Evolutionary conservation across 192 early-diverging fungal genomes (phyloP), one percentile per base, ranked within the genome.

Genomic region (Coemansia sp.): DNA sequence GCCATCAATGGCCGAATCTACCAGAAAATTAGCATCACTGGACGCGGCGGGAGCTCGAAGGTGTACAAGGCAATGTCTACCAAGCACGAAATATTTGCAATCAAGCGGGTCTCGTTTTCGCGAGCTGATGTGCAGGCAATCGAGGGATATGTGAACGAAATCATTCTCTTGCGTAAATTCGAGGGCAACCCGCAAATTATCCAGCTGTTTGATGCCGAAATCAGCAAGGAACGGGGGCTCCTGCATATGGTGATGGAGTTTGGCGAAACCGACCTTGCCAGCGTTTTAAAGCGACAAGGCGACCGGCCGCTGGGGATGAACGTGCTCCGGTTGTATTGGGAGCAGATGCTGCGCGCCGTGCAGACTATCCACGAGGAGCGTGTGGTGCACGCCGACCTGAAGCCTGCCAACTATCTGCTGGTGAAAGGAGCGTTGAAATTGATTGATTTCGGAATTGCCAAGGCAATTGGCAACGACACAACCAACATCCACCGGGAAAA

Each of bases 381-480:
- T 12, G 94, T 98, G 68, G 89, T 98, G 7, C 97, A 98, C 69
- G 87, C 90, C 7, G 95, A 98, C 67, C 76, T 98, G 30, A 98
- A 98, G 72, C 97, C 97, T 0, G 96, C 96, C 11, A 98, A 98
- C 74, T 99, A 98, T 71, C 71, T 99, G 11, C 67, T 99, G 20
- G 92, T 95, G 6, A 87, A 88, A 44, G 95, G 93, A 4, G 68
- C 85, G 15, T 72, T 99, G 14, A 99, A 98, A 67, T 76, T 99
- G 60, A 98, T 98, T 56, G 97, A 99, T 72, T 99, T 99, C 86
- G 97, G 97, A 15, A 98, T 98, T 71, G 93, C 97, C n/a, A 98
- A 96, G 64, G 77, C 89, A 0, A 95, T 97, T 43, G 86, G 92
- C 9, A 94, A 94, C 76, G 93, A 95, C 71, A 98, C 95, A 0